Conservation (phyloP, 768 basidiomycete genomes). For the Leccinum disarticulatum region DNA sequence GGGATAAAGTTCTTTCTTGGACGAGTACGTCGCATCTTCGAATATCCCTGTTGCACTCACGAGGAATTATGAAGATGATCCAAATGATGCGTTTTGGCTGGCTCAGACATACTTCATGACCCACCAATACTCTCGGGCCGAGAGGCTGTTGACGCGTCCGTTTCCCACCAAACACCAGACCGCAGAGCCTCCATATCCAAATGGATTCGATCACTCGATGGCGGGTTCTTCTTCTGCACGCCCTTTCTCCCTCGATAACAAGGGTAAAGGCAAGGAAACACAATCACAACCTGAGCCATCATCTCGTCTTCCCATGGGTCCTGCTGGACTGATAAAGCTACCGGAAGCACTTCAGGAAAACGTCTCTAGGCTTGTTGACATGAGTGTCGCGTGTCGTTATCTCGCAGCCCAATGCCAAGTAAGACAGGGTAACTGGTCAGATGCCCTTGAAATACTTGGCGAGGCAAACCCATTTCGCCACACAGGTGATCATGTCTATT, state of each 20-base stretch:
- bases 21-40: constrained; percentile 65
- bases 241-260: constrained; percentile 38
- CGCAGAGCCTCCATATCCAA: constrained; percentile 30
- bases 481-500: constrained; percentile 45
- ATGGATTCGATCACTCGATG: constrained; percentile 22
- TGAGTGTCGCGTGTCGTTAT: constrained; percentile 95
- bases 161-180: constrained; percentile 59
- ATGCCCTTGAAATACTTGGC: constrained; percentile 90
- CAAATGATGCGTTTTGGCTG: constrained; percentile 99
- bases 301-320: constrained; percentile 67
- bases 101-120: constrained; percentile 97
- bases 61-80: constrained; percentile 59
- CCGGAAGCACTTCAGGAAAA: constrained; percentile 62
- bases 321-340: constrained; percentile 69
- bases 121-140: constrained; percentile 92
- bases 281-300: constrained; percentile 38
- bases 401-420: constrained; percentile 94
- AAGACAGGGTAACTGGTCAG: constrained; percentile 88
- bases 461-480: constrained; percentile 87
- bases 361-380: constrained; percentile 81
- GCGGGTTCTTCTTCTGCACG: constrained; percentile 39
- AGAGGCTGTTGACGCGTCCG: constrained; percentile 85
- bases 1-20: constrained; percentile 94
- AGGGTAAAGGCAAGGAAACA: constrained; percentile 66
- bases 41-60: constrained; percentile 6